A percentile compares a stretch with the other conserved stretches of the same genome.
These are phyloP conservation scores for Penicillium alfredii DNA, from an alignment of 495 filamentous ascomycete genomes.

Conservation along the genomic window DNA sequence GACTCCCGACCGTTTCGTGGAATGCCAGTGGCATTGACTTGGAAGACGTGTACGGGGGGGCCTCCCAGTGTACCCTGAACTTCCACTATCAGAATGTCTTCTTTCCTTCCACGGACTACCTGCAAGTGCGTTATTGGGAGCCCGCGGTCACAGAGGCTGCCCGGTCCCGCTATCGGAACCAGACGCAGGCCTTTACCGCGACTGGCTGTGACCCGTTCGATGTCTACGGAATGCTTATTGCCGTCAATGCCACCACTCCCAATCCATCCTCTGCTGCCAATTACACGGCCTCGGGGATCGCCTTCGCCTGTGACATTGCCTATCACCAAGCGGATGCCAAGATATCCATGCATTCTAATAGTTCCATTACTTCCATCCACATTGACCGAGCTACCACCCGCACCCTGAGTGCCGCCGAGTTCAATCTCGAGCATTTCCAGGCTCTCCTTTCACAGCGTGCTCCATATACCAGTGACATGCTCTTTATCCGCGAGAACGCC, in stretches of 20 bases:
- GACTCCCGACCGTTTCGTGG: conserved; percentile 24
- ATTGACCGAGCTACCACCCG: conserved; percentile 16
- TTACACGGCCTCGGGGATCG: conserved; percentile 24
- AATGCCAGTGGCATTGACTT: conserved; percentile 24
- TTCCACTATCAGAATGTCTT: conserved; percentile 32
- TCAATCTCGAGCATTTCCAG: conserved; percentile 35
- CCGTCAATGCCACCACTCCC: conserved; percentile 25
- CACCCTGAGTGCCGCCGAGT: conserved; percentile 17
- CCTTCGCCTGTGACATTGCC: conserved; percentile 34
- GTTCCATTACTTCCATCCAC: conserved; percentile 29
- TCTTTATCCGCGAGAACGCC: conserved; percentile 29
- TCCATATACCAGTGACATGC: conserved; percentile 36
- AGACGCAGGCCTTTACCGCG: conserved; percentile 22
- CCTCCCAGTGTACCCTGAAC: conserved; percentile 23
- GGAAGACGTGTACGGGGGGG: conserved; percentile 10
- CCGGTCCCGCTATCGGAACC: conserved; percentile 10
- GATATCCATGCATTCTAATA: conserved; percentile 37
- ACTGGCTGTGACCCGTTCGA: conserved; percentile 32
- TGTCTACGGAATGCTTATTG: conserved; percentile 35
- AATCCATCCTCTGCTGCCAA: conserved; percentile 5
- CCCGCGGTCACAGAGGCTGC: conserved; percentile 17
- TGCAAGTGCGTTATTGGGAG: conserved; percentile 40
- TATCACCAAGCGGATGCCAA: conserved; percentile 30
- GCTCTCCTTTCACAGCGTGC: conserved; percentile 30
- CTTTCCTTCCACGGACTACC: conserved; percentile 28